Conservation (phyloP, 2,329 filamentous ascomycete species). For the Aspergillus sergii region DNA sequence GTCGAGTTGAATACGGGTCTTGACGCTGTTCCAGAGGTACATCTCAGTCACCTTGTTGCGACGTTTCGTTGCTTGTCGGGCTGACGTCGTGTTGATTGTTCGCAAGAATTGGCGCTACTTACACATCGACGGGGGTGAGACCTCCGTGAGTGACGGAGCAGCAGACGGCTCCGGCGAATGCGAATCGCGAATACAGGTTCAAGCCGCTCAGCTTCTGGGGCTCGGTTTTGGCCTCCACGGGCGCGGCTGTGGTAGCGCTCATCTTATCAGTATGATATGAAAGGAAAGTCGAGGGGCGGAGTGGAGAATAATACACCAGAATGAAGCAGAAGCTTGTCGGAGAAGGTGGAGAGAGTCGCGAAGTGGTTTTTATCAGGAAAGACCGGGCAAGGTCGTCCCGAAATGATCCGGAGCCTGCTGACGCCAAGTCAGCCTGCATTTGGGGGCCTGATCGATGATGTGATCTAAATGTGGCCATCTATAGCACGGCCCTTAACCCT, state of each 20-base stretch:
- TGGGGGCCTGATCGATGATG: background rate
- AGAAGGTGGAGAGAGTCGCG: background rate
- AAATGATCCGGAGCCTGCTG: background rate
- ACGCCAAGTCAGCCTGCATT: background rate
- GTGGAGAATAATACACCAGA: background rate
- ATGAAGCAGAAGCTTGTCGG: background rate
- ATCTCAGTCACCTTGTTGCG: slow-evolving; percentile 16
- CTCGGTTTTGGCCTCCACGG: background rate
- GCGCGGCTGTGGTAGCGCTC: background rate
- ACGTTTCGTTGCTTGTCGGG: background rate
- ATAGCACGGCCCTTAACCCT: background rate
- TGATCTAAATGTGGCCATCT: no score
- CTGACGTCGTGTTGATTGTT: background rate
- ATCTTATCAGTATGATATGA: background rate
- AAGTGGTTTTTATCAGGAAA: background rate
- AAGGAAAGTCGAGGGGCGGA: background rate
- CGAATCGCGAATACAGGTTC: slow-evolving; percentile 90
- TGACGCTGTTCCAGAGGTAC: slow-evolving; percentile 65
- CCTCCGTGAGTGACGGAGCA: slow-evolving; percentile 97
- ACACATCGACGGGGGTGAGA: slow-evolving; percentile 99
- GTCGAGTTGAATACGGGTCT: slow-evolving; percentile 94
- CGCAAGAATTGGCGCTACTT: slow-evolving; percentile 53
- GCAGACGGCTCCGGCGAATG: slow-evolving; percentile 95
- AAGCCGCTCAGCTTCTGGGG: slow-evolving; percentile 59
- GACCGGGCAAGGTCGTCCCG: no score